Percentiles rank a stretch among this genome's conserved stretches.
phyloP scores from a whole-genome alignment of 495 filamentous ascomycete species.

The Penicillium maclennaniae region DNA sequence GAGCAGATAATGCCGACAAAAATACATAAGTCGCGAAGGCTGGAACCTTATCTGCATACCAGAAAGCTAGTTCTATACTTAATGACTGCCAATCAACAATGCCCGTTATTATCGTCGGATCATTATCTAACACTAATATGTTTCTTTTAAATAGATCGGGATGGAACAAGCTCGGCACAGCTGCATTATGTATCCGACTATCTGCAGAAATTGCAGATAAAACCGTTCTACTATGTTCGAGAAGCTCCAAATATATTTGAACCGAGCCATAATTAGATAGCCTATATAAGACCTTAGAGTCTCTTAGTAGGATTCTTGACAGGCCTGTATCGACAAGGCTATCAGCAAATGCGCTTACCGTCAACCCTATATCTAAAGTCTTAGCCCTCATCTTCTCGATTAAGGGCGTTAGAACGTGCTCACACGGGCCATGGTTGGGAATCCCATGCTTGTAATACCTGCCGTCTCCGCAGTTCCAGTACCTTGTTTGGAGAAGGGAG shows the following conservation, averaged over 20 bases:
- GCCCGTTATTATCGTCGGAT: constrained; percentile 34
- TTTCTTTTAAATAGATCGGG: constrained; percentile 37
- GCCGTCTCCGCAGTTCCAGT: constrained; percentile 34
- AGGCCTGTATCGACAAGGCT: constrained; percentile 38
- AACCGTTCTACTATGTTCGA: constrained; percentile 26
- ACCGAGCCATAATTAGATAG: constrained; percentile 32
- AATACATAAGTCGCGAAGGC: constrained; percentile 41
- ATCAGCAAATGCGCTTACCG: constrained; percentile 28
- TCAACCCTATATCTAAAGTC: constrained; percentile 21
- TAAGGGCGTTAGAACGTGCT: constrained; percentile 14
- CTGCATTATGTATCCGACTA: constrained; percentile 24
- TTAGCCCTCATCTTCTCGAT: constrained; percentile 6
- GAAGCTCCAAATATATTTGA: constrained; percentile 30
- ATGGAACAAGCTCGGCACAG: constrained; percentile 27
- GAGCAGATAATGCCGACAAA: constrained; percentile 37
- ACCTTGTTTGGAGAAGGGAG: constrained; percentile 15
- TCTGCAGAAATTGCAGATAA: constrained; percentile 28
- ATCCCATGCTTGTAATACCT: constrained; percentile 17
- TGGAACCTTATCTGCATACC: constrained; percentile 32
- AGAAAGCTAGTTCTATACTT: constrained; percentile 38
- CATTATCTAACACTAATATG: constrained; percentile 41
- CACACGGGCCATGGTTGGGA: constrained; percentile 37
- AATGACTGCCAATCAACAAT: constrained; percentile 43
- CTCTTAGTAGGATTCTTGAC: constrained; percentile 28
- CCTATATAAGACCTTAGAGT: constrained; percentile 7